These are phyloP conservation scores for Prunus padus DNA, from an alignment of 306 rosid genomes.

Conservation along the genomic window DNA sequence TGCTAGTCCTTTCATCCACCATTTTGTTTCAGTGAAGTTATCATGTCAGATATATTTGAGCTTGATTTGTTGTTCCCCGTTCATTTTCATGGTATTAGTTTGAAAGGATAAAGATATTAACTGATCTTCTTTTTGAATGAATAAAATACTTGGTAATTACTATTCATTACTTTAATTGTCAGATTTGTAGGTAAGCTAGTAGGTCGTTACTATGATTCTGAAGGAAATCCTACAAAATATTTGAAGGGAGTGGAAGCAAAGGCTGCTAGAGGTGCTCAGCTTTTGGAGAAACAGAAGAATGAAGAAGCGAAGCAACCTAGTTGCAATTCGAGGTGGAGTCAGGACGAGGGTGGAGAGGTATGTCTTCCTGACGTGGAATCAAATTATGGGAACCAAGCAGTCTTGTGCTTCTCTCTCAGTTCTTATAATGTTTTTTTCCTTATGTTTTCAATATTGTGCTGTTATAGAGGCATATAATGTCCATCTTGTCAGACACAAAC, in stretches of 20 bases:
- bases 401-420: background rate
- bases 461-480: too few relatives aligned
- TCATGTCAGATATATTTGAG: background rate
- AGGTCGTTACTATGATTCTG: slow-evolving; percentile 71
- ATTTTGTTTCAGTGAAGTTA: background rate
- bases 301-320: slow-evolving; percentile 83
- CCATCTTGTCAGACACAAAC: slow-evolving; percentile 7
- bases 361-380: background rate
- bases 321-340: slow-evolving; percentile 96
- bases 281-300: slow-evolving; percentile 78
- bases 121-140: background rate
- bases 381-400: background rate
- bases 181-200: slow-evolving; percentile 84
- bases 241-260: slow-evolving; percentile 93
- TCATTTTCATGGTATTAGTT: background rate
- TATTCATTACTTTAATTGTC: slow-evolving; percentile 18
- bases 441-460: background rate
- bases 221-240: slow-evolving; percentile 78
- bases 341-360: slow-evolving; percentile 93
- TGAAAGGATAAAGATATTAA: background rate
- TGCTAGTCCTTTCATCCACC: background rate
- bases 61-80: background rate
- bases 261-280: slow-evolving; percentile 94
- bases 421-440: background rate
- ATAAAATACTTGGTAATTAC: slow-evolving; percentile 18